A percentile compares a stretch with the other conserved stretches of the same genome.
These are phyloP conservation scores for Candida anutae DNA, from an alignment of 1,139 yeast genomes.

Conservation along the genomic window DNA sequence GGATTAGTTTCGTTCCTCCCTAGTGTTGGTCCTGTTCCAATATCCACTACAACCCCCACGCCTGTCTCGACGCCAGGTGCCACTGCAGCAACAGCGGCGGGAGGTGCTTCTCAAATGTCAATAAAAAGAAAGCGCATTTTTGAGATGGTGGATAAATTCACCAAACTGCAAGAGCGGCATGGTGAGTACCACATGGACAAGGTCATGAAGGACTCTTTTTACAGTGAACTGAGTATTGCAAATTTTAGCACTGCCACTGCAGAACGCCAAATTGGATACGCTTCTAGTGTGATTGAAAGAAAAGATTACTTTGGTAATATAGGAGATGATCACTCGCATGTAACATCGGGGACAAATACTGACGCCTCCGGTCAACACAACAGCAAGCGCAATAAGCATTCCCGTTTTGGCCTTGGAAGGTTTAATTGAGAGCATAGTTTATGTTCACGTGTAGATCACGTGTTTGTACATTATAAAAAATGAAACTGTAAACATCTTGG, in stretches of 20 bases:
- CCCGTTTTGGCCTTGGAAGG: neutral
- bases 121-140: slow-evolving; percentile 36
- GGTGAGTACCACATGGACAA: slow-evolving; percentile 16
- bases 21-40: slow-evolving; percentile 9
- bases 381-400: neutral
- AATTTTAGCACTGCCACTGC: neutral
- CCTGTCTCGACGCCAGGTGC: slow-evolving; percentile 20
- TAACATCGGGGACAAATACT: no score
- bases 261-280: neutral
- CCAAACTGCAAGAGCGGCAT: slow-evolving; percentile 51
- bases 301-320: slow-evolving; percentile 1
- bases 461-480: no score
- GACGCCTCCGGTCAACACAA: no score
- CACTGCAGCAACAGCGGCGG: slow-evolving; percentile 13
- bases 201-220: neutral
- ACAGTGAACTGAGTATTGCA: no score
- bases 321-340: no score
- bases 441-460: no score
- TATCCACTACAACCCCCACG: slow-evolving; percentile 11
- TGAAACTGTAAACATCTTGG: no score
- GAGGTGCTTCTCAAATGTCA: slow-evolving; percentile 20
- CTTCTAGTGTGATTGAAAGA: slow-evolving; percentile 2
- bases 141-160: slow-evolving; percentile 58
- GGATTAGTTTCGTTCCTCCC: slow-evolving; percentile 33
- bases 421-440: no score